Conservation (phyloP, 306 rosid genomes). For the Dalbergia oliveri region DNA sequence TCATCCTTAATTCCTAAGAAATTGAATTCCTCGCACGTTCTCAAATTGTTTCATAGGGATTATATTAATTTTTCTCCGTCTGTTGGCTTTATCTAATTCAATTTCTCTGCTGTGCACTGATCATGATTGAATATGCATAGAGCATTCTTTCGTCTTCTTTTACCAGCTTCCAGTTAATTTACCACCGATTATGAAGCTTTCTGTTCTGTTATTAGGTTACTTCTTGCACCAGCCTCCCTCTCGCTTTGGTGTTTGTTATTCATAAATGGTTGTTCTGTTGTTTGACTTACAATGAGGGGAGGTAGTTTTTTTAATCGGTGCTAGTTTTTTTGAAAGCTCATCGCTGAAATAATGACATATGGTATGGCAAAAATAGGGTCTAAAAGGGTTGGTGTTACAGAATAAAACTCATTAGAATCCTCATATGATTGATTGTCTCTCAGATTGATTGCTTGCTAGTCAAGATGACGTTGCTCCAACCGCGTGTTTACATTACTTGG, state of each 20-base stretch:
- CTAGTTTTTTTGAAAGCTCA: neutral
- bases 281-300: constrained; percentile 2
- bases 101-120: neutral
- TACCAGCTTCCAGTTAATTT: constrained; percentile 11
- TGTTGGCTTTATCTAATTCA: constrained; percentile 6
- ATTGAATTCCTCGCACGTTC: constrained; percentile 22
- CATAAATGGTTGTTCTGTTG: constrained; percentile 3
- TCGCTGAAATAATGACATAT: neutral
- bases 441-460: constrained; percentile 11
- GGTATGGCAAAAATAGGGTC: neutral
- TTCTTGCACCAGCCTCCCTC: neutral
- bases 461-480: neutral
- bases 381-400: constrained; percentile 2
- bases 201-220: neutral
- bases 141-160: neutral
- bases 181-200: neutral
- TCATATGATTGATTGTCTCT: neutral
- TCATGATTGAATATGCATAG: neutral
- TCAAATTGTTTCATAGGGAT: constrained; percentile 12
- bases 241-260: neutral
- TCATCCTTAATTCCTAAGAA: constrained; percentile 9
- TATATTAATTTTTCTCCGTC: neutral
- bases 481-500: neutral
- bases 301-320: neutral
- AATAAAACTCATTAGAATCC: neutral